Evolutionary conservation across 2,329 filamentous ascomycete genomes (phyloP).

Genomic region (Rhinocladiella mackenziei): DNA sequence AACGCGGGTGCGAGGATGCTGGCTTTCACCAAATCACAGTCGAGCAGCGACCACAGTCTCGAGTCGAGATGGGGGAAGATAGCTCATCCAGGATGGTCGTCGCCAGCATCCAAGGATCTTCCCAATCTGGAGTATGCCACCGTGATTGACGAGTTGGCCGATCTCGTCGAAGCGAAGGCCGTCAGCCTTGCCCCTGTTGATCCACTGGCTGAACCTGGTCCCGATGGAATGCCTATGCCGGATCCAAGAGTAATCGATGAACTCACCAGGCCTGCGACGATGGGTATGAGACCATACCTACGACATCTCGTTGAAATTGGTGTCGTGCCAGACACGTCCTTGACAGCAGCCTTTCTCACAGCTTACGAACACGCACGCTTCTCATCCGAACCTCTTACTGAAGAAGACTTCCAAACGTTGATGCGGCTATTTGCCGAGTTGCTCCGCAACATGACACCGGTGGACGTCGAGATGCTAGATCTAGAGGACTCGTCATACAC

Average conservation of each 20-base stretch:
- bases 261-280: constrained; percentile 65
- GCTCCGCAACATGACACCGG: constrained; percentile 67
- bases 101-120: constrained; percentile 69
- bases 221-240: constrained; percentile 28
- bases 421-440: constrained; percentile 84
- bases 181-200: constrained; percentile 72
- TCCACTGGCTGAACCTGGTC: constrained; percentile 43
- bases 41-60: constrained; percentile 13
- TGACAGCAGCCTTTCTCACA: constrained; percentile 60
- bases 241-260: constrained; percentile 59
- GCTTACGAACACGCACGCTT: constrained; percentile 84
- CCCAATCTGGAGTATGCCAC: constrained; percentile 77
- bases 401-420: constrained; percentile 67
- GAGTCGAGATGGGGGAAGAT: constrained; percentile 74
- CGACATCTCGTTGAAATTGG: constrained; percentile 64
- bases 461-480: constrained; percentile 54
- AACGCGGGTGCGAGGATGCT: constrained; percentile 21
- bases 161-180: constrained; percentile 87
- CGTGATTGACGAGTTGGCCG: constrained; percentile 78
- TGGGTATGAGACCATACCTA: constrained; percentile 77
- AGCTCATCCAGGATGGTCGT: constrained; percentile 82
- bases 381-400: constrained; percentile 64
- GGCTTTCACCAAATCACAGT: constrained; percentile 23
- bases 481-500: constrained; percentile 21
- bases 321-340: constrained; percentile 53